Evolutionary conservation across 108 stramenopile species (phyloP).

Genomic region (Mediolabrus comicus): DNA sequence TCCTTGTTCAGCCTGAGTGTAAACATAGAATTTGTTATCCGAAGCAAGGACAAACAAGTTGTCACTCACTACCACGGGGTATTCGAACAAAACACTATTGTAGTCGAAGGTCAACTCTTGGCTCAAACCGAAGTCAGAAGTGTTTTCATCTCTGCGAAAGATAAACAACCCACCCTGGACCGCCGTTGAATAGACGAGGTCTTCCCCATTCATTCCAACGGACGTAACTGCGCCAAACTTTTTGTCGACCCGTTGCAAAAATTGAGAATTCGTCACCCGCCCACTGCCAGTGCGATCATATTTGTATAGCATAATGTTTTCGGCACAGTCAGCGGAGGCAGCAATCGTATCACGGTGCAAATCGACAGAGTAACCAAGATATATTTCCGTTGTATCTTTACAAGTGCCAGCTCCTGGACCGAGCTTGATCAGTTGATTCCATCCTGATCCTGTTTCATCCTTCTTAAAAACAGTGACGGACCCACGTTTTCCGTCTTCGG

Average conservation of each 20-base stretch:
- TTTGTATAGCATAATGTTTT: conserved; percentile 22
- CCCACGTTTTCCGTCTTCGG: background rate
- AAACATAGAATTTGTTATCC: conserved; percentile 7
- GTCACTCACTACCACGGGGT: background rate
- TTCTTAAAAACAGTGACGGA: conserved; percentile 9
- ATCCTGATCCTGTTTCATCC: conserved; percentile 1
- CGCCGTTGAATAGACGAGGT: conserved; percentile 14
- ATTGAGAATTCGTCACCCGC: background rate
- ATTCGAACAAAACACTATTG: conserved; percentile 8
- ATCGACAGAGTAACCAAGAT: conserved; percentile 13
- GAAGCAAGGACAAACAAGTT: conserved; percentile 18
- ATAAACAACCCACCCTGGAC: conserved; percentile 9
- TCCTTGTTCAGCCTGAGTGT: conserved; percentile 6
- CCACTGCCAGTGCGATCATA: background rate
- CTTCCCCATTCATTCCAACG: conserved; percentile 1
- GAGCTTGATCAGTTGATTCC: conserved; percentile 11
- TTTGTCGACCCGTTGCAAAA: background rate
- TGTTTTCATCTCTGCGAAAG: background rate
- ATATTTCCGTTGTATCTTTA: background rate
- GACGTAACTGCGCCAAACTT: conserved; percentile 15
- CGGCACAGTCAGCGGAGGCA: conserved; percentile 12
- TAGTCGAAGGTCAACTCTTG: conserved; percentile 15
- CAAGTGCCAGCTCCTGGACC: conserved; percentile 1
- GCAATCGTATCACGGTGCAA: conserved; percentile 4
- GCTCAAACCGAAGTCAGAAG: background rate